Conservation (phyloP, 1,139 yeast species). For the Sugiyamaella grinbergsii region DNA sequence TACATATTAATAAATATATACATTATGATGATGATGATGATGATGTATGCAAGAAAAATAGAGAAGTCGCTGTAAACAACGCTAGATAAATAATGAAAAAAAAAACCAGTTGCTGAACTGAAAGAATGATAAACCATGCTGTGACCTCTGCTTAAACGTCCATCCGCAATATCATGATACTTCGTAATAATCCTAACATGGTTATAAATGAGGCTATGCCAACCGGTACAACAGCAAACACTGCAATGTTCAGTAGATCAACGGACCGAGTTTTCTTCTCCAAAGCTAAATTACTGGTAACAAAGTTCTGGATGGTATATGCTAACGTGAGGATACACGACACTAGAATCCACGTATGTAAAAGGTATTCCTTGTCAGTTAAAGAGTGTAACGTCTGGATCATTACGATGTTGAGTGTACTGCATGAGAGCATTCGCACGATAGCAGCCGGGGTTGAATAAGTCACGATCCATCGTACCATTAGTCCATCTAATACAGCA, state of each 20-base stretch:
- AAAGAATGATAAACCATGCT: not conserved
- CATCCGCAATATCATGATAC: conserved; percentile 70
- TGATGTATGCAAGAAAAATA: conserved; percentile 4
- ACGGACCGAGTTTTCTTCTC: conserved; percentile 45
- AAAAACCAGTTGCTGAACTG: not conserved
- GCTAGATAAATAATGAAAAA: conserved; percentile 2
- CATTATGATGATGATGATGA: conserved; percentile 7
- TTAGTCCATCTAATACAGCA: conserved; percentile 82
- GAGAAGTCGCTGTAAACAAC: not conserved
- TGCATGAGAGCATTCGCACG: conserved; percentile 79
- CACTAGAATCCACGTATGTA: conserved; percentile 90
- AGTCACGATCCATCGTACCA: conserved; percentile 89
- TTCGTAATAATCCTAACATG: conserved; percentile 78
- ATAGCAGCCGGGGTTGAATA: conserved; percentile 88
- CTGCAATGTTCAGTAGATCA: conserved; percentile 83
- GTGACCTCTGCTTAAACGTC: conserved; percentile 47
- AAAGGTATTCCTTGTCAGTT: conserved; percentile 59
- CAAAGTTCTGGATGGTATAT: conserved; percentile 83
- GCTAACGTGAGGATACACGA: conserved; percentile 83
- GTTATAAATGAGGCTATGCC: conserved; percentile 93
- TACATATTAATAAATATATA: conserved; percentile 1
- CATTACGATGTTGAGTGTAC: conserved; percentile 67
- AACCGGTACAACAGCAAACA: conserved; percentile 95
- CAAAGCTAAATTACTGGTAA: conserved; percentile 79
- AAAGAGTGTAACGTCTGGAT: conserved; percentile 66